A percentile compares a stretch with the other conserved stretches of the same genome.
These are phyloP conservation scores for Lactarius evosmus DNA, from an alignment of 768 basidiomycete genomes.

Conservation along the genomic window DNA sequence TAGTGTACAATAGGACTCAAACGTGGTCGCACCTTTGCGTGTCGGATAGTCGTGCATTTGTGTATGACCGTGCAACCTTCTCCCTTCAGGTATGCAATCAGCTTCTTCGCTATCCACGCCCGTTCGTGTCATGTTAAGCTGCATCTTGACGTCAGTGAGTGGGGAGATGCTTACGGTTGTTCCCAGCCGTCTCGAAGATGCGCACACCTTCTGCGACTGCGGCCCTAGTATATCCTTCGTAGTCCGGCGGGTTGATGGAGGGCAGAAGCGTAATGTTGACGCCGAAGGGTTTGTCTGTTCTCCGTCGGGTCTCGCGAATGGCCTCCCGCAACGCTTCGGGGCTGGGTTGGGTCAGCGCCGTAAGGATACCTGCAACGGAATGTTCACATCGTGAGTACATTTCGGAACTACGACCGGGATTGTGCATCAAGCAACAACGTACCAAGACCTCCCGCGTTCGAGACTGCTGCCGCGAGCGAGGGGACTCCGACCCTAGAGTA, in stretches of 20 bases:
- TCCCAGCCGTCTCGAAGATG: slow-evolving; percentile 92
- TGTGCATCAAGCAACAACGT: slow-evolving; percentile 26
- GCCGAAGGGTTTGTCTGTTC: slow-evolving; percentile 75
- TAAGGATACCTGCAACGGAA: slow-evolving; percentile 60
- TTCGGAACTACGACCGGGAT: neutral
- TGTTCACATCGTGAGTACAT: neutral
- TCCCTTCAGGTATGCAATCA: slow-evolving; percentile 81
- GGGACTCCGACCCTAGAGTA: slow-evolving; percentile 74
- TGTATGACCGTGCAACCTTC: slow-evolving; percentile 78
- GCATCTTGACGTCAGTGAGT: neutral
- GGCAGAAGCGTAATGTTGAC: slow-evolving; percentile 88
- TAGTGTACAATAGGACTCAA: neutral
- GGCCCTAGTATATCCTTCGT: slow-evolving; percentile 75
- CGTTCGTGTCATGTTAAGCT: neutral
- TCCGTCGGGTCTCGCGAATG: slow-evolving; percentile 69
- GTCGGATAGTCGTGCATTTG: slow-evolving; percentile 84
- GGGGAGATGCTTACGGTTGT: slow-evolving; percentile 59
- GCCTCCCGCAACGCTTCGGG: slow-evolving; percentile 78
- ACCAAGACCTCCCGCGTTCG: slow-evolving; percentile 82
- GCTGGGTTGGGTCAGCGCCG: slow-evolving; percentile 82
- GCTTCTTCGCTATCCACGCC: slow-evolving; percentile 55
- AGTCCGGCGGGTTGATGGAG: slow-evolving; percentile 86
- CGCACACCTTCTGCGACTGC: slow-evolving; percentile 85
- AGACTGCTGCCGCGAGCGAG: slow-evolving; percentile 68
- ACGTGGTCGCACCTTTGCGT: slow-evolving; percentile 63